Evolutionary conservation across 192 early-diverging fungal genomes (phyloP).

Genomic region (Umbelopsis isabellina): DNA sequence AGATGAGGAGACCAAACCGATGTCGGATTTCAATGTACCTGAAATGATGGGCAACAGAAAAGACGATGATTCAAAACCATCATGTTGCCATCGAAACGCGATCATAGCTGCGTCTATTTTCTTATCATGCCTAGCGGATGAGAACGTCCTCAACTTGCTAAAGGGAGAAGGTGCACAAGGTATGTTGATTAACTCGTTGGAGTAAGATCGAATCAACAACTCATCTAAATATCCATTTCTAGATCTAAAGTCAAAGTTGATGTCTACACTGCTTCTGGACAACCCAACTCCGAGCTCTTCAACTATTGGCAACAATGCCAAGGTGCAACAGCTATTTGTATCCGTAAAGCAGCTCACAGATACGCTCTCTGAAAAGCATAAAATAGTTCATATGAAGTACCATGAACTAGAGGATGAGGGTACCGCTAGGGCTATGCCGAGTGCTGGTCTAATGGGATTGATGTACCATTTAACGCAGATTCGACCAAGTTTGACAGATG

Average conservation of each 20-base stretch:
- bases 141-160: neutral
- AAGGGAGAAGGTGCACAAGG: slow-evolving; percentile 5
- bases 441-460: slow-evolving; percentile 43
- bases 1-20: neutral
- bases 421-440: slow-evolving; percentile 46
- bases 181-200: neutral
- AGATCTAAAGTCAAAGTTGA: slow-evolving; percentile 33
- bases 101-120: neutral
- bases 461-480: slow-evolving; percentile 44
- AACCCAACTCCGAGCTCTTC: slow-evolving; percentile 16
- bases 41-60: neutral
- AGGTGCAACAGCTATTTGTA: slow-evolving; percentile 31
- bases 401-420: slow-evolving; percentile 48
- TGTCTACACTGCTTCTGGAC: neutral
- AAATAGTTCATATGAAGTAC: slow-evolving; percentile 45
- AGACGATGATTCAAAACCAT: neutral
- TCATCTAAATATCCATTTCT: neutral
- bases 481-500: slow-evolving; percentile 36
- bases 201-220: neutral
- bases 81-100: neutral
- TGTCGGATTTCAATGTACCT: neutral
- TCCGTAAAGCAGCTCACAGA: slow-evolving; percentile 35
- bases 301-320: slow-evolving; percentile 7
- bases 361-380: slow-evolving; percentile 28
- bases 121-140: neutral